These are phyloP conservation scores for Aspergillus terreus DNA, from an alignment of 2,329 filamentous ascomycete genomes.

Conservation along the genomic window DNA sequence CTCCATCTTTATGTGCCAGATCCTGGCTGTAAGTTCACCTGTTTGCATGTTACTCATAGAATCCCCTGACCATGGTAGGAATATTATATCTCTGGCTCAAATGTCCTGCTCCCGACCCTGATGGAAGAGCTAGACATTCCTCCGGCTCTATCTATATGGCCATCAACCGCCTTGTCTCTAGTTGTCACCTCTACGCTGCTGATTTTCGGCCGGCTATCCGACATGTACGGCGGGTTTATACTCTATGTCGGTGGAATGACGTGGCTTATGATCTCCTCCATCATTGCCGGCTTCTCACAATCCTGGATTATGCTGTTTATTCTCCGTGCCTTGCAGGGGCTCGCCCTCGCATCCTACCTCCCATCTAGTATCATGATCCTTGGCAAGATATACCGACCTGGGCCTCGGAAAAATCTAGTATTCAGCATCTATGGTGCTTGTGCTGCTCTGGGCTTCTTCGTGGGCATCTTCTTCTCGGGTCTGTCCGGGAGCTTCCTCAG, in stretches of 20 bases:
- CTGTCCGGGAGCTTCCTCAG: conserved; percentile 51
- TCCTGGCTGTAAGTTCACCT: conserved; percentile 51
- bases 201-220: conserved; percentile 53
- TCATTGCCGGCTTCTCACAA: conserved; percentile 66
- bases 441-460: conserved; percentile 47
- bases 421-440: conserved; percentile 58
- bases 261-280: conserved; percentile 65
- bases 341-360: conserved; percentile 69
- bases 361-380: conserved; percentile 66
- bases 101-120: conserved; percentile 63
- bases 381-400: conserved; percentile 62
- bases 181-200: conserved; percentile 48
- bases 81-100: conserved; percentile 75
- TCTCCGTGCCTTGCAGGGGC: conserved; percentile 69
- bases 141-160: conserved; percentile 57
- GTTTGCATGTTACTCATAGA: neutral
- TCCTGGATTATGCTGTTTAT: conserved; percentile 68
- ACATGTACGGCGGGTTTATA: conserved; percentile 62
- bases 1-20: conserved; percentile 60
- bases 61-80: conserved; percentile 45
- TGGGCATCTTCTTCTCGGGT: conserved; percentile 64
- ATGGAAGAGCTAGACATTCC: conserved; percentile 62
- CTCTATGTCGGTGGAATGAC: conserved; percentile 60
- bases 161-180: conserved; percentile 50
- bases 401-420: conserved; percentile 65